Conservation (phyloP, 2,329 filamentous ascomycete species). For the Phialophora expanda region DNA sequence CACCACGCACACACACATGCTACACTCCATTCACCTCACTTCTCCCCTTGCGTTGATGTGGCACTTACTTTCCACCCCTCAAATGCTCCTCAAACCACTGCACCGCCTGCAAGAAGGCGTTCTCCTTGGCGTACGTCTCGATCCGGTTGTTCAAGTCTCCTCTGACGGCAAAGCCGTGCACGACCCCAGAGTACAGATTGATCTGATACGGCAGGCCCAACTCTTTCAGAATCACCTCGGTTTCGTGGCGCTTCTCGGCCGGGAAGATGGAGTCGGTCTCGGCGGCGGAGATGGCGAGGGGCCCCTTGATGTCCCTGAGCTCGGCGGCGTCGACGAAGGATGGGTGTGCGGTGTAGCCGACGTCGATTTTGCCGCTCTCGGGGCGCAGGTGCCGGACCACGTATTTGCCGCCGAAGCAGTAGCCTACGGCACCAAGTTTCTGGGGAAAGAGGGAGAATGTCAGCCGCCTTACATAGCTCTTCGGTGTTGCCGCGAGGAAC, state of each 20-base stretch:
- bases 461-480: constrained; percentile 13
- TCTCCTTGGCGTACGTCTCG: constrained; percentile 75
- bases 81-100: constrained; percentile 72
- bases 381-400: constrained; percentile 70
- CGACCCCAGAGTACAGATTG: constrained; percentile 72
- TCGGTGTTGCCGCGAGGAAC: not conserved
- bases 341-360: constrained; percentile 76
- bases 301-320: constrained; percentile 68
- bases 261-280: constrained; percentile 72
- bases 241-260: constrained; percentile 65
- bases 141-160: constrained; percentile 63
- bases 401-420: constrained; percentile 58
- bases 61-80: constrained; percentile 30
- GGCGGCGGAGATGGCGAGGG: constrained; percentile 68
- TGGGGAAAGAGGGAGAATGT: constrained; percentile 12
- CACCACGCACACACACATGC: no score
- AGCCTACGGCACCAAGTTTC: constrained; percentile 43
- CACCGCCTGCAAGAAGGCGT: constrained; percentile 78
- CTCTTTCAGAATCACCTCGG: constrained; percentile 66
- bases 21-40: not conserved
- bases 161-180: constrained; percentile 77
- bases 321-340: constrained; percentile 73
- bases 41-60: not conserved
- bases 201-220: constrained; percentile 72
- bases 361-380: constrained; percentile 65